These are phyloP conservation scores for Cercophora scortea DNA, from an alignment of 495 filamentous ascomycete genomes.

Conservation along the genomic window DNA sequence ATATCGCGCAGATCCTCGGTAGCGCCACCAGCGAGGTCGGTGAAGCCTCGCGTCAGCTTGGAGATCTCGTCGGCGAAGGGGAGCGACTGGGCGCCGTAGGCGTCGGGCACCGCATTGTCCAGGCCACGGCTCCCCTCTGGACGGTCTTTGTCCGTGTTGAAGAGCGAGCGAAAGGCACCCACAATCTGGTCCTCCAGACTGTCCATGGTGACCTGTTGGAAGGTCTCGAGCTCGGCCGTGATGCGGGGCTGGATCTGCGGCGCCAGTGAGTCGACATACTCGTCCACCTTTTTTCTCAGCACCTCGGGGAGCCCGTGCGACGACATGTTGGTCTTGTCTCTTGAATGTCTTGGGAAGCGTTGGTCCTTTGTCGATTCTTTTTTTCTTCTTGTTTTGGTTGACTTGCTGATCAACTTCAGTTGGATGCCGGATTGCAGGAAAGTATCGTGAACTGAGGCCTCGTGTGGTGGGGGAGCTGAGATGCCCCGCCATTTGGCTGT, in stretches of 20 bases:
- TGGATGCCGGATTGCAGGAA: too few species aligned
- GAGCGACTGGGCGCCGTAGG: conserved; percentile 22
- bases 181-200: conserved; percentile 22
- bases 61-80: conserved; percentile 29
- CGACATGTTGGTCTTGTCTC: conserved; percentile 9
- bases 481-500: too few species aligned
- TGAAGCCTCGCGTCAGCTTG: conserved; percentile 21
- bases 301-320: conserved; percentile 19
- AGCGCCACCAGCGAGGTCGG: conserved; percentile 16
- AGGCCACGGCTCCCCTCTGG: conserved; percentile 7
- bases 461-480: too few species aligned
- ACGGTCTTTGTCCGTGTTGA: conserved; percentile 12
- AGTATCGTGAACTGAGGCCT: too few species aligned
- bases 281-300: conserved; percentile 24
- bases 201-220: conserved; percentile 28
- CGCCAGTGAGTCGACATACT: conserved; percentile 28
- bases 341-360: too few species aligned
- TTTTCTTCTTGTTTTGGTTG: too few species aligned
- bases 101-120: conserved; percentile 14
- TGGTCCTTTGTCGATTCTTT: too few species aligned
- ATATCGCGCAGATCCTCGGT: conserved; percentile 26
- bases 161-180: conserved; percentile 25
- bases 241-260: conserved; percentile 31
- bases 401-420: too few species aligned
- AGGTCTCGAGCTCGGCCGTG: conserved; percentile 21